phyloP scores from a whole-genome alignment of 805 yeast species.

The Saccharomyces eubayanus region DNA sequence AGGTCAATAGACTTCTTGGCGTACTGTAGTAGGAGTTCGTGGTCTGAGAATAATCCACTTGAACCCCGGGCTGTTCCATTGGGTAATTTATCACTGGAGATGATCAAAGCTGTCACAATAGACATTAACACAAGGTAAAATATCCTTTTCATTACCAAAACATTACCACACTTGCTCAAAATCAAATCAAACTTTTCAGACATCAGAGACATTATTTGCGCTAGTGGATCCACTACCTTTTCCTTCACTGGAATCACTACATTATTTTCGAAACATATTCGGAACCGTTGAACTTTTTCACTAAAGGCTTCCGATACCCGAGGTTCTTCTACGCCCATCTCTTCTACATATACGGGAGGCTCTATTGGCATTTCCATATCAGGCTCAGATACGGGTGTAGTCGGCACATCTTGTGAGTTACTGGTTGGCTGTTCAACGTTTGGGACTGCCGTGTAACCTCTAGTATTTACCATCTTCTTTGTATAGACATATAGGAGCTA shows the following conservation, averaged over 20 bases:
- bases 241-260: conserved; percentile 35
- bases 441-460: not conserved
- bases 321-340: conserved; percentile 40
- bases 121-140: conserved; percentile 62
- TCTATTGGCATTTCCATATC: conserved; percentile 15
- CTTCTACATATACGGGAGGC: conserved; percentile 19
- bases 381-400: not conserved
- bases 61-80: conserved; percentile 31
- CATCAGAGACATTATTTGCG: conserved; percentile 28
- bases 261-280: conserved; percentile 21
- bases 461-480: not conserved
- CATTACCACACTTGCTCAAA: conserved; percentile 70
- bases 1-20: conserved; percentile 46
- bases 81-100: conserved; percentile 50
- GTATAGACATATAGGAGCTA: not conserved
- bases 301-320: conserved; percentile 1
- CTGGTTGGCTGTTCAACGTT: not conserved
- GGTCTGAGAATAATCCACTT: conserved; percentile 58
- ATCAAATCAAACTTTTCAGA: conserved; percentile 44
- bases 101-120: conserved; percentile 45
- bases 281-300: conserved; percentile 13
- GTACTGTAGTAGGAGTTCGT: conserved; percentile 41
- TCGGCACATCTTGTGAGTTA: not conserved
- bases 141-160: conserved; percentile 70
- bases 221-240: conserved; percentile 41